phyloP scores from a whole-genome alignment of 768 basidiomycete genomes.

The Agrocybe pediades region DNA sequence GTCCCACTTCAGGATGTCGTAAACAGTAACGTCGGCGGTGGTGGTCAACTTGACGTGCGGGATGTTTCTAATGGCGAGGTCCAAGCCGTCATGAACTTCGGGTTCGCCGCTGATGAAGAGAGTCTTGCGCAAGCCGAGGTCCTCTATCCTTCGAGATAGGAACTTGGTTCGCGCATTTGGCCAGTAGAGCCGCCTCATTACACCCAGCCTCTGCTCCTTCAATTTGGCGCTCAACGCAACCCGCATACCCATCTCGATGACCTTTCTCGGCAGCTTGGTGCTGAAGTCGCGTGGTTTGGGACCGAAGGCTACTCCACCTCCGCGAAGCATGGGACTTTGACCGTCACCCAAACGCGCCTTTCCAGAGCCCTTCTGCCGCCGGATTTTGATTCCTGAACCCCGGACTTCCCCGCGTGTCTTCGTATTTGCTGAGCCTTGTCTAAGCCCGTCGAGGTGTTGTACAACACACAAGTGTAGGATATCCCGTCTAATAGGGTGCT shows the following conservation, averaged over 20 bases:
- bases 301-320: conserved; percentile 92
- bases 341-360: conserved; percentile 87
- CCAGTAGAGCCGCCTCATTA: conserved; percentile 76
- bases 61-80: conserved; percentile 70
- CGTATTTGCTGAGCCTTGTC: conserved; percentile 91
- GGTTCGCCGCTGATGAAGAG: conserved; percentile 75
- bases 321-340: conserved; percentile 84
- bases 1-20: conserved; percentile 83
- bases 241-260: conserved; percentile 90
- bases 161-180: conserved; percentile 71
- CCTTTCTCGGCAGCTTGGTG: conserved; percentile 90
- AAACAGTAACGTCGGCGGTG: conserved; percentile 71
- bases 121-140: conserved; percentile 69
- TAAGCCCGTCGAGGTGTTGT: conserved; percentile 83
- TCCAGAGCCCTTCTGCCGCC: conserved; percentile 91
- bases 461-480: conserved; percentile 92
- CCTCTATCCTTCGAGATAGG: conserved; percentile 61
- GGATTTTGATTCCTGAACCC: conserved; percentile 88
- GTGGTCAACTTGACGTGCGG: conserved; percentile 64
- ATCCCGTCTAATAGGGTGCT: conserved; percentile 86
- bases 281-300: conserved; percentile 91
- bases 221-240: conserved; percentile 87
- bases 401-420: conserved; percentile 91
- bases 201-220: conserved; percentile 69
- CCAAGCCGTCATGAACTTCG: conserved; percentile 53